Conservation (phyloP, 768 basidiomycete species). For the Rhizopogon vulgaris region DNA sequence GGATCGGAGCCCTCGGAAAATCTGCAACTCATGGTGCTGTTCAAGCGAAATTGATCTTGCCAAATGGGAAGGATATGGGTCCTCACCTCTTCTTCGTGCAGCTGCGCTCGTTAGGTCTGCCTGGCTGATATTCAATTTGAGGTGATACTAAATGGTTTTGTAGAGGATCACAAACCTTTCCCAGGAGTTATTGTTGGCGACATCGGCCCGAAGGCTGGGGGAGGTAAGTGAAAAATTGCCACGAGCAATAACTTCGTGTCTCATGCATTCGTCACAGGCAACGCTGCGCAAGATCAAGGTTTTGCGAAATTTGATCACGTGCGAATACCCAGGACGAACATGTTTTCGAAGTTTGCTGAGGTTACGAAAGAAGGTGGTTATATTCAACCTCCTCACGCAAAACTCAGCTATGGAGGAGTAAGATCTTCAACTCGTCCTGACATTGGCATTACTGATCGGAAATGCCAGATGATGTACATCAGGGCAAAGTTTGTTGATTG, state of each 20-base stretch:
- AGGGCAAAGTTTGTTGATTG: constrained; percentile 43
- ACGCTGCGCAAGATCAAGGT: constrained; percentile 54
- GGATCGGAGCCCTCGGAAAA: constrained; percentile 70
- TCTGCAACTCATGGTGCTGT: constrained; percentile 72
- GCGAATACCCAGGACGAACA: constrained; percentile 60
- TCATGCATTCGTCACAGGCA: constrained; percentile 32
- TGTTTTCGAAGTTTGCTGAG: constrained; percentile 70
- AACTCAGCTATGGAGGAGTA: constrained; percentile 72
- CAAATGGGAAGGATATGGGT: constrained; percentile 52
- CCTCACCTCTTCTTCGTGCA: constrained; percentile 76
- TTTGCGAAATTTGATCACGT: constrained; percentile 62
- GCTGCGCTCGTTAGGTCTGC: constrained; percentile 52
- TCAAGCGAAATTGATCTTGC: constrained; percentile 68
- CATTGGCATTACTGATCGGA: not conserved
- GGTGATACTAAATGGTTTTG: not conserved
- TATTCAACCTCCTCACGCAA: constrained; percentile 61
- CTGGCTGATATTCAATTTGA: not conserved
- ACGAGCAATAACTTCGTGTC: too few relatives aligned
- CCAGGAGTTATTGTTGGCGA: constrained; percentile 65
- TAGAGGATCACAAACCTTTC: constrained; percentile 54
- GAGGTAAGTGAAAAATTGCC: constrained; percentile 21
- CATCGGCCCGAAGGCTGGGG: constrained; percentile 39
- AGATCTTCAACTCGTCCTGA: constrained; percentile 7
- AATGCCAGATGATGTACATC: constrained; percentile 62
- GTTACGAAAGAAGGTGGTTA: constrained; percentile 64